Conservation (phyloP, 2,329 filamentous ascomycete genomes). For the Claviceps pusilla region DNA sequence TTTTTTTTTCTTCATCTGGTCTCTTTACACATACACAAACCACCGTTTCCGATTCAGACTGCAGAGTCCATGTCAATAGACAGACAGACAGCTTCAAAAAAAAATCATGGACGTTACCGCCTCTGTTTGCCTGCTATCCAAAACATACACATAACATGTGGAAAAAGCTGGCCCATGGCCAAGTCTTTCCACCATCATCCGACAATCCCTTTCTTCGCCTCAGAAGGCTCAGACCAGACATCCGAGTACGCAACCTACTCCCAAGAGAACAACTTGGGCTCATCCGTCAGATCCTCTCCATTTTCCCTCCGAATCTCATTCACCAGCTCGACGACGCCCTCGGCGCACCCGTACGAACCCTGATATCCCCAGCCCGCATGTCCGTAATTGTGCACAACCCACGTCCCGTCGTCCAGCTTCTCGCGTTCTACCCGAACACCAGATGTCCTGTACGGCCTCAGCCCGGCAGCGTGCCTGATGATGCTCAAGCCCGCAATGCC, state of each 20-base stretch:
- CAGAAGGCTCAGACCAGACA: background rate
- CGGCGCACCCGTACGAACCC: slow-evolving; percentile 54
- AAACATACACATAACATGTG: too few species aligned
- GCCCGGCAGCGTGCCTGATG: slow-evolving; percentile 66
- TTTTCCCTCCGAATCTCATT: slow-evolving; percentile 35
- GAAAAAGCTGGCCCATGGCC: too few species aligned
- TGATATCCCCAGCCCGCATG: slow-evolving; percentile 68
- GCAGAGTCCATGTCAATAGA: too few species aligned
- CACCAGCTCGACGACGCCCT: slow-evolving; percentile 51
- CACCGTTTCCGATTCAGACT: too few species aligned
- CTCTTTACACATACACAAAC: too few species aligned
- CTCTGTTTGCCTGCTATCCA: too few species aligned
- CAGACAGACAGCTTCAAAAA: too few species aligned
- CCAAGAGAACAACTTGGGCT: slow-evolving; percentile 18
- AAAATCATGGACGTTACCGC: too few species aligned
- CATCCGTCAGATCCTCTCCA: slow-evolving; percentile 14
- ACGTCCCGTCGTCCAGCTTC: slow-evolving; percentile 33
- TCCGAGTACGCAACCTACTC: background rate
- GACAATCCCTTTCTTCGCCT: background rate
- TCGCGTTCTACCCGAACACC: slow-evolving; percentile 59
- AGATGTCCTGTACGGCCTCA: slow-evolving; percentile 58
- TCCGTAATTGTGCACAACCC: slow-evolving; percentile 70
- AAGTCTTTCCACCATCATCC: too few species aligned
- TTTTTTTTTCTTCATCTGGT: too few species aligned
- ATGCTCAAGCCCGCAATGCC: slow-evolving; percentile 61